These are phyloP conservation scores for Hypoxylon sp. DNA, from an alignment of 2,329 filamentous ascomycete species.

Conservation along the genomic window DNA sequence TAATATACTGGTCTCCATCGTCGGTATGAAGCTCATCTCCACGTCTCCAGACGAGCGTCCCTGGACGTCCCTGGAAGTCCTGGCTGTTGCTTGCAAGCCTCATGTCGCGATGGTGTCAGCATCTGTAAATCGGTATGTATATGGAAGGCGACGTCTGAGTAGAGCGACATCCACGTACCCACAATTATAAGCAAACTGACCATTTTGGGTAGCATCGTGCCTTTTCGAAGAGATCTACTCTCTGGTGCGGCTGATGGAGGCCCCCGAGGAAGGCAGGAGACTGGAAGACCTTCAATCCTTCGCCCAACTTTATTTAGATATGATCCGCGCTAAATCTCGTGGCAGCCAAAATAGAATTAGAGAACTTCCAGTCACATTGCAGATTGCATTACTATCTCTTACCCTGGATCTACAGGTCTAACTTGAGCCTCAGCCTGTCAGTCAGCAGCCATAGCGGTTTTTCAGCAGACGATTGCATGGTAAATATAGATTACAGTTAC, in stretches of 20 bases:
- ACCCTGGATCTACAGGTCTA: too few species aligned
- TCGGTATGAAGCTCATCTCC: background rate
- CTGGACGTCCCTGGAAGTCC: background rate
- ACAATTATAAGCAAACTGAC: background rate
- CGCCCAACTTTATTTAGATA: background rate
- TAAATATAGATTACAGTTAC: background rate
- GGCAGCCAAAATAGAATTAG: conserved; percentile 6
- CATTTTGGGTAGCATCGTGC: background rate
- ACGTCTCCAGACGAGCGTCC: background rate
- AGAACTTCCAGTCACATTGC: background rate
- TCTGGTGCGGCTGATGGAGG: background rate
- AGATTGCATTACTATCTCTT: background rate
- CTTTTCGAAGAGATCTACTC: background rate
- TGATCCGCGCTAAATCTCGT: background rate
- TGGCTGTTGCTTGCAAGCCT: background rate
- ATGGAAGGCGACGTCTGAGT: background rate
- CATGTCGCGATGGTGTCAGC: conserved; percentile 4
- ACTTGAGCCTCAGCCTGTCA: background rate
- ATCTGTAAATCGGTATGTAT: background rate
- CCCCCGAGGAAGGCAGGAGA: background rate
- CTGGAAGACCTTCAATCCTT: conserved; percentile 5
- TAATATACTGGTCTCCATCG: background rate
- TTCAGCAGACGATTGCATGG: background rate
- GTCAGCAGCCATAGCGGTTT: background rate
- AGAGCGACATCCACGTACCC: background rate